A percentile compares a stretch with the other conserved stretches of the same genome.
phyloP scores from a whole-genome alignment of 768 basidiomycete species.

The Suillus fuscotomentosus region DNA sequence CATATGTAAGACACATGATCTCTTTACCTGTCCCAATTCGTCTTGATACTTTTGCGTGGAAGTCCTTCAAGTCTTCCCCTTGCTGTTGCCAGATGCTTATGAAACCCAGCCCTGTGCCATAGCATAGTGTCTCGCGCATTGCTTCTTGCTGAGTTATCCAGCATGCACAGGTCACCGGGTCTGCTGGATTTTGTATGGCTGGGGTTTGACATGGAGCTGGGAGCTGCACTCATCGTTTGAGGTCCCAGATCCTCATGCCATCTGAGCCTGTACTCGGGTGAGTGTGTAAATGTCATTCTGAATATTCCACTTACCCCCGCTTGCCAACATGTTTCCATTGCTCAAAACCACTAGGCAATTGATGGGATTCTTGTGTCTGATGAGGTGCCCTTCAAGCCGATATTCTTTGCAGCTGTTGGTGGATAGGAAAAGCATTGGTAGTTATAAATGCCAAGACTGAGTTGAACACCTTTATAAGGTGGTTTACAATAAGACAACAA shows the following conservation, averaged over 20 bases:
- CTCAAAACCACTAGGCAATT: conserved; percentile 3
- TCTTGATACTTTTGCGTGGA: background rate
- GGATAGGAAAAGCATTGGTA: too few species aligned
- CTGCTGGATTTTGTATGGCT: background rate
- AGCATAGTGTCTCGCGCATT: conserved; percentile 2
- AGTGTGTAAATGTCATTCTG: background rate
- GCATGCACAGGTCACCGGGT: conserved; percentile 6
- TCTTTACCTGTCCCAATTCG: conserved; percentile 5
- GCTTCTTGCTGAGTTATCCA: conserved; percentile 6
- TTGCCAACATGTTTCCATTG: conserved; percentile 5
- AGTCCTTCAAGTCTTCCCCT: background rate
- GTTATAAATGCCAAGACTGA: too few species aligned
- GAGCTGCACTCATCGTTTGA: background rate
- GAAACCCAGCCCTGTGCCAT: conserved; percentile 9
- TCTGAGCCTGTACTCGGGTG: conserved; percentile 3
- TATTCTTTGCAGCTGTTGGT: background rate
- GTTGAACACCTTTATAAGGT: too few species aligned
- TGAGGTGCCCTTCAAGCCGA: background rate
- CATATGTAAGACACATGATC: conserved; percentile 9
- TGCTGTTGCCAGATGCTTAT: conserved; percentile 6
- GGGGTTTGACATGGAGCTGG: background rate
- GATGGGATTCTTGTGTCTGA: conserved; percentile 9
- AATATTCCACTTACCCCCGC: conserved; percentile 5
- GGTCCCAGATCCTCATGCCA: conserved; percentile 9
- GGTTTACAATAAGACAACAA: too few species aligned